Percentiles rank a stretch among this genome's conserved stretches.
These are phyloP conservation scores for Basidiobolus meristosporus DNA, from an alignment of 371 early-diverging fungal genomes.

Conservation along the genomic window DNA sequence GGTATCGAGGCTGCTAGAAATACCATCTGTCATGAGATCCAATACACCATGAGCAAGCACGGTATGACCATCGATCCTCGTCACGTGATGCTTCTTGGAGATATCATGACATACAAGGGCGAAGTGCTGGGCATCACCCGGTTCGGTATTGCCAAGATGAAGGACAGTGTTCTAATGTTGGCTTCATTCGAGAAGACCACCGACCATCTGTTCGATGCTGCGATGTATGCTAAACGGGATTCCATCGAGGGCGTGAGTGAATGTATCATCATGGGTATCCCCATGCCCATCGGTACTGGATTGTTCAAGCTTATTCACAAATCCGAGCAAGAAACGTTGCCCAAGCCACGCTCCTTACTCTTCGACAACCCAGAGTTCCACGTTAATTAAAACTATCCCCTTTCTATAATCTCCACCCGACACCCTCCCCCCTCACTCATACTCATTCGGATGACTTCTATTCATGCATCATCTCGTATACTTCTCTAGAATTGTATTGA, in stretches of 20 bases:
- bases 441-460: no score
- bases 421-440: no score
- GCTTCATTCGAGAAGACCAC: constrained; percentile 99
- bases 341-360: not conserved
- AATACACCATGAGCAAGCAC: constrained; percentile 74
- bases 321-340: not conserved
- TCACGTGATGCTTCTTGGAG: constrained; percentile 95
- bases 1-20: constrained; percentile 95
- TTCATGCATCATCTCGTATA: no score
- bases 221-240: constrained; percentile 84
- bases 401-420: no score
- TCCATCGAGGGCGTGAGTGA: constrained; percentile 94
- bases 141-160: constrained; percentile 98
- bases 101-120: constrained; percentile 98
- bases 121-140: constrained; percentile 98
- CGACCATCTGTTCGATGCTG: constrained; percentile 97
- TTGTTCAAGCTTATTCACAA: constrained; percentile 60
- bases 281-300: constrained; percentile 96
- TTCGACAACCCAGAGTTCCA: not conserved
- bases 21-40: constrained; percentile 76
- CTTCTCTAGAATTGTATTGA: no score
- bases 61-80: constrained; percentile 95
- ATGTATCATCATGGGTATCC: constrained; percentile 97
- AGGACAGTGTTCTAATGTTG: constrained; percentile 96
- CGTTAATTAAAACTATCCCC: no score